Evolutionary conservation across 768 basidiomycete species (phyloP), one percentile per base, ranked within the genome.

Genomic region (Boletus rex-veris): DNA sequence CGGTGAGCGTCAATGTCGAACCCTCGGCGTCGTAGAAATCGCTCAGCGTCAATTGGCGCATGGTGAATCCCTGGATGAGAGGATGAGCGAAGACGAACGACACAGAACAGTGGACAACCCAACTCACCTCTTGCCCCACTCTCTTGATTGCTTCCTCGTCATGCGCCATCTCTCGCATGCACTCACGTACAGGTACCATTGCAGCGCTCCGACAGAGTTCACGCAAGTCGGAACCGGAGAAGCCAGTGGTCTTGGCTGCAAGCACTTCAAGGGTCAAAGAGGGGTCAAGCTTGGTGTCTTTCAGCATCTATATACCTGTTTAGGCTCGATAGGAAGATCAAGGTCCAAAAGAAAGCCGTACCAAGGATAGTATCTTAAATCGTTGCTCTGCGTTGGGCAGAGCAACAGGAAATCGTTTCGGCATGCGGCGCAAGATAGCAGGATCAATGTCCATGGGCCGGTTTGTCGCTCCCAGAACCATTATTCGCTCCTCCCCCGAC

Each of bases 401-500:
- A 6, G 82, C 77, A 53, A 99, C 81, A 1, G 89, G 80, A 68
- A 98, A 98, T 11, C 94, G 90, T 70, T 96, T 98, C 1, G 97
- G 97, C 93, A 99, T 94, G n/a, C 95, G 86, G n/a, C 90, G 81
- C 21, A 93, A 74, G 59, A 94, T 89, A 26, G 91, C 90, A 2
- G 84, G 73, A 64, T 93, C 91, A 50, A 93, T 92, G 59, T 98
- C 97, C 64, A 87, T 88, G 18, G 95, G 94, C 54, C 96, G 77
- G 69, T 99, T 98, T 8, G 96, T 98, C 0, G 96, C 95, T 15
- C 96, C 96, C 2, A 99, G 82, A 6, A 97, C 89, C 54, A 98
- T 67, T 58, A 98, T 92, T 24, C 91, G 79, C 59, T 94, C 88
- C 1, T 80, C 77, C 12, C 84, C 81, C 0, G 93, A 92, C 7